phyloP scores from a whole-genome alignment of 768 basidiomycete genomes.

The Tubosaeta brunneosetosa region DNA sequence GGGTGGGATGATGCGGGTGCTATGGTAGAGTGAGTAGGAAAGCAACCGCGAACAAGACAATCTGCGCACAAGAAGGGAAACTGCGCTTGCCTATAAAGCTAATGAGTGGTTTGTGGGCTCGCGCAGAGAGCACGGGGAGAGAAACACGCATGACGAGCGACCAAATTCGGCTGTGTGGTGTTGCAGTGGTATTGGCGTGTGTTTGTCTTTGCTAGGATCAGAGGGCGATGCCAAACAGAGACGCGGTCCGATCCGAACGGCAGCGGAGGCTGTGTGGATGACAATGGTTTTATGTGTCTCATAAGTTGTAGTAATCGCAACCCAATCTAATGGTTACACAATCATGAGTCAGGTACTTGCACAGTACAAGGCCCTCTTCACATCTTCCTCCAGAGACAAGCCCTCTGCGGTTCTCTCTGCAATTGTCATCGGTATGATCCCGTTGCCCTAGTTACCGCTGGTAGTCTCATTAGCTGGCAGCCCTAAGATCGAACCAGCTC shows the following conservation, averaged over 20 bases:
- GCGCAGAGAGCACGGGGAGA: slow-evolving; percentile 34
- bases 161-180: slow-evolving; percentile 2
- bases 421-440: slow-evolving; percentile 13
- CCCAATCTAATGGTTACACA: neutral
- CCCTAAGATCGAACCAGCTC: slow-evolving; percentile 15
- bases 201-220: slow-evolving; percentile 21
- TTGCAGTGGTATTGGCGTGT: slow-evolving; percentile 3
- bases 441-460: slow-evolving; percentile 5
- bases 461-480: slow-evolving; percentile 10
- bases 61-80: slow-evolving; percentile 42
- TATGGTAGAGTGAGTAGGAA: slow-evolving; percentile 19
- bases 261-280: slow-evolving; percentile 13
- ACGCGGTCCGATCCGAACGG: slow-evolving; percentile 4
- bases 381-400: slow-evolving; percentile 5
- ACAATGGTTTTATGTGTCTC: neutral
- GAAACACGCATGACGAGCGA: slow-evolving; percentile 24
- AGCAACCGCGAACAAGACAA: neutral
- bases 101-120: slow-evolving; percentile 56
- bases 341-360: slow-evolving; percentile 14
- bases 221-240: slow-evolving; percentile 17
- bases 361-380: slow-evolving; percentile 18
- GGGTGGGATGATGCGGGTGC: slow-evolving; percentile 42
- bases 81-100: slow-evolving; percentile 57
- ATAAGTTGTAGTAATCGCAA: neutral
- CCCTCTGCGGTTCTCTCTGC: slow-evolving; percentile 8